Conservation (phyloP, 176 grass and related monocot species). For the Paspalum vaginatum region DNA sequence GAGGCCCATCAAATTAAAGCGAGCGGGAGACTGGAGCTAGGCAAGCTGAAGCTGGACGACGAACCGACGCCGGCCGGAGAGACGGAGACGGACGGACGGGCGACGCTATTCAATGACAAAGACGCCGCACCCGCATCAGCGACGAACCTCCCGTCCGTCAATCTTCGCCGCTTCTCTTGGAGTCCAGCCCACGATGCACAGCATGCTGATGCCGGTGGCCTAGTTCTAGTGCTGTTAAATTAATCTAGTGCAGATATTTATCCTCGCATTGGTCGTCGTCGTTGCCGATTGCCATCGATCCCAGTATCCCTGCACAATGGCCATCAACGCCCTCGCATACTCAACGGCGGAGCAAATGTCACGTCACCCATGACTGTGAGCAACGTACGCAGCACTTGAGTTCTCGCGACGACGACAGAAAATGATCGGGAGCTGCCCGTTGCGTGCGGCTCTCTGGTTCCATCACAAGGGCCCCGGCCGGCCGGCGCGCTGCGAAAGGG, state of each 20-base stretch:
- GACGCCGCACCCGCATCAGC: slow-evolving; percentile 30
- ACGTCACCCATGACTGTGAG: no score
- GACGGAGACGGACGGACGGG: no score
- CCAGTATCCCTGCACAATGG: no score
- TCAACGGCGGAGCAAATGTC: no score
- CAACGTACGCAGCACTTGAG: not conserved
- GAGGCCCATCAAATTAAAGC: not conserved
- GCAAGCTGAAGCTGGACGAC: no score
- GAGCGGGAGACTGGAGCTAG: not conserved
- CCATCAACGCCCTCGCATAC: no score
- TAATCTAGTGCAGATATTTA: no score
- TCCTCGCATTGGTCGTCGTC: no score
- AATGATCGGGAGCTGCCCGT: slow-evolving; percentile 9
- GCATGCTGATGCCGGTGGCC: not conserved
- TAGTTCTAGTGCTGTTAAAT: not conserved
- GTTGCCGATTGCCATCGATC: no score
- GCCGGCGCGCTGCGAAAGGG: slow-evolving; percentile 14
- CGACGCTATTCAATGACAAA: slow-evolving; percentile 36
- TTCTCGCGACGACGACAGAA: not conserved
- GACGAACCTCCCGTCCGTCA: not conserved
- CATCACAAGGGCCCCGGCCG: not conserved
- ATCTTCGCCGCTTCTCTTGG: not conserved
- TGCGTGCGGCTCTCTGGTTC: not conserved
- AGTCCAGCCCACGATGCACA: slow-evolving; percentile 21
- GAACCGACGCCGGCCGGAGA: slow-evolving; percentile 40